These are phyloP conservation scores for Plantago elongata DNA, from an alignment of 257 asterid genomes.

Conservation along the genomic window DNA sequence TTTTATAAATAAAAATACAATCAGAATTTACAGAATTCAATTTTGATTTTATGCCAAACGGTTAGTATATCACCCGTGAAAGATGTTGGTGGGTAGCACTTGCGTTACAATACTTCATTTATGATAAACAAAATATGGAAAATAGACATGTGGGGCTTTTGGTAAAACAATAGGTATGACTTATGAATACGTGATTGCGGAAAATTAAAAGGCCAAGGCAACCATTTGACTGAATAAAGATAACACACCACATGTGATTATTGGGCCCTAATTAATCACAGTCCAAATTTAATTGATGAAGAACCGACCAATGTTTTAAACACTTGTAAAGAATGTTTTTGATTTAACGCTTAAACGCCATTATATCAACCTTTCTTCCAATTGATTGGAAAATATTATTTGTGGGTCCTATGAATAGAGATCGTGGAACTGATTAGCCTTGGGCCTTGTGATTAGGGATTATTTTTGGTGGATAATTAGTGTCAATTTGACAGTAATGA, in stretches of 20 bases:
- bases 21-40: too few species aligned
- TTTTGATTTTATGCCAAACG: too few species aligned
- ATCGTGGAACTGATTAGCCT: conserved; percentile 12
- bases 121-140: too few species aligned
- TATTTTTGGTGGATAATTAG: conserved; percentile 23
- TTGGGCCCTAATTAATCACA: conserved; percentile 19
- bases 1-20: too few species aligned
- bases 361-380: not conserved
- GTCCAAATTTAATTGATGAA: not conserved
- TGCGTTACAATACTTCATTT: too few species aligned
- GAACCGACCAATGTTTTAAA: conserved; percentile 6
- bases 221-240: not conserved
- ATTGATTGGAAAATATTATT: not conserved
- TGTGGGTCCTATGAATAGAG: not conserved
- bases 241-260: conserved; percentile 39
- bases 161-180: too few species aligned
- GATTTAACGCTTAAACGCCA: conserved; percentile 18
- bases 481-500: conserved; percentile 15
- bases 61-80: too few species aligned
- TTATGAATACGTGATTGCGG: too few species aligned
- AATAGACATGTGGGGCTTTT: too few species aligned
- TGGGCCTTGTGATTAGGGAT: conserved; percentile 19
- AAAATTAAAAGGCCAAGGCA: too few species aligned
- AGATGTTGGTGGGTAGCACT: too few species aligned
- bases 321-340: conserved; percentile 39